phyloP scores from a whole-genome alignment of 208 protist genomes.

The Acanthamoeba triangularis region DNA sequence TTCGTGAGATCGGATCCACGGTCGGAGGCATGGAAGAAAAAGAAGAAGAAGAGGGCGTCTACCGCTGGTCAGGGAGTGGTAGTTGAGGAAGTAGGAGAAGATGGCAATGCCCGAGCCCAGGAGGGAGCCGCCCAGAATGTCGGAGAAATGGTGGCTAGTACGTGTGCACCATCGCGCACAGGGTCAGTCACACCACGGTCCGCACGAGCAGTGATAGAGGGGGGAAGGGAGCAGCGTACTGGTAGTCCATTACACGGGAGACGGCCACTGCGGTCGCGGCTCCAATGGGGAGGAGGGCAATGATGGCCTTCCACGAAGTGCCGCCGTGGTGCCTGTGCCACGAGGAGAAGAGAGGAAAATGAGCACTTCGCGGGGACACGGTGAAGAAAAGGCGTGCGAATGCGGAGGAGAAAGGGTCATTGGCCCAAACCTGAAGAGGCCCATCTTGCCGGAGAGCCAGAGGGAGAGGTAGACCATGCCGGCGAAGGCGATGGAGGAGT shows the following conservation, averaged over 20 bases:
- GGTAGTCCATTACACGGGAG: constrained; percentile 67
- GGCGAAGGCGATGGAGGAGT: constrained; percentile 94
- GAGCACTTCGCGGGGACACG: too few species aligned
- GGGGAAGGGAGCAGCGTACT: constrained; percentile 17
- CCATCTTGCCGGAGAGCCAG: constrained; percentile 86
- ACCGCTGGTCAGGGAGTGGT: constrained; percentile 13
- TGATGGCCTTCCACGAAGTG: constrained; percentile 23
- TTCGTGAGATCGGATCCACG: too few species aligned
- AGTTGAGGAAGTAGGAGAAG: constrained; percentile 61
- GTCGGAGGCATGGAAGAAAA: too few species aligned
- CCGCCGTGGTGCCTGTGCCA: constrained; percentile 12
- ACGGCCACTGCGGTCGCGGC: constrained; percentile 9
- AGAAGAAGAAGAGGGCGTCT: not conserved
- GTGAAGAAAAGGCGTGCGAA: not conserved
- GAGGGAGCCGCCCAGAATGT: constrained; percentile 21
- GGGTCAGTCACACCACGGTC: not conserved
- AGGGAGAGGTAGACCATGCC: constrained; percentile 92
- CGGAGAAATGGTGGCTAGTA: constrained; percentile 35
- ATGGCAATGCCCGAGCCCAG: constrained; percentile 42
- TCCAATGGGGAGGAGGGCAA: constrained; percentile 51
- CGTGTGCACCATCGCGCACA: not conserved
- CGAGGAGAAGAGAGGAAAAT: not conserved
- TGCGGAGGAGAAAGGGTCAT: not conserved
- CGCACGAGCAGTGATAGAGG: not conserved
- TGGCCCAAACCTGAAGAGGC: constrained; percentile 48